Conservation (phyloP, 2,329 filamentous ascomycete species). For the Proliferodiscus dingleyae region DNA sequence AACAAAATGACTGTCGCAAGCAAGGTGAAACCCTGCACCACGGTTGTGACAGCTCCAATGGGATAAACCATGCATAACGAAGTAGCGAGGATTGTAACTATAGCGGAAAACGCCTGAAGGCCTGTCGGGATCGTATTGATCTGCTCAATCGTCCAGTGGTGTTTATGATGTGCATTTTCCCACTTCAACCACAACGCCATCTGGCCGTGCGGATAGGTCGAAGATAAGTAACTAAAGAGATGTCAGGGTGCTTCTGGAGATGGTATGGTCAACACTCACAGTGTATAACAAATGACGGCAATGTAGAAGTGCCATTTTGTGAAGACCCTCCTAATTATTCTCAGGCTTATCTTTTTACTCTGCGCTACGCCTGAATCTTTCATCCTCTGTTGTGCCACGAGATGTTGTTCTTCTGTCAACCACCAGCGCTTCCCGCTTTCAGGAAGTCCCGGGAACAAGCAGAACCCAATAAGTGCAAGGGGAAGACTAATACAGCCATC, state of each 20-base stretch:
- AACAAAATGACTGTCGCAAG: too few relatives aligned
- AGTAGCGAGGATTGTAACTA: too few relatives aligned
- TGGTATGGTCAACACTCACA: conserved; percentile 12
- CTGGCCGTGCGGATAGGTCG: conserved; percentile 11
- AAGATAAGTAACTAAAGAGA: conserved; percentile 9
- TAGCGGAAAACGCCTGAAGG: too few relatives aligned
- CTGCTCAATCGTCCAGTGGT: conserved; percentile 6
- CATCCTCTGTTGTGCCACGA: conserved; percentile 3
- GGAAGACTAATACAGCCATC: conserved; percentile 26
- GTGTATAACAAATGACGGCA: conserved; percentile 10
- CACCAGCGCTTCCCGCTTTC: conserved; percentile 8
- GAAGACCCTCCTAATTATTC: conserved; percentile 3
- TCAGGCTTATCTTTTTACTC: conserved; percentile 5
- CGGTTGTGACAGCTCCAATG: too few relatives aligned
- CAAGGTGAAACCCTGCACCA: too few relatives aligned
- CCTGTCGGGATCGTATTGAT: conserved; percentile 12
- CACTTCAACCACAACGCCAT: too few relatives aligned
- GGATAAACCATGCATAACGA: too few relatives aligned
- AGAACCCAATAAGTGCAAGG: conserved; percentile 5
- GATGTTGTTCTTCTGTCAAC: conserved; percentile 8
- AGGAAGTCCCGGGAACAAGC: conserved; percentile 7
- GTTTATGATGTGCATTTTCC: too few relatives aligned
- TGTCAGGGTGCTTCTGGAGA: too few relatives aligned
- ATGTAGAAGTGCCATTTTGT: conserved; percentile 13
- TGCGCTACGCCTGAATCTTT: conserved; percentile 7